Evolutionary conservation across 257 asterid species (phyloP).

Genomic region (Haberlea rhodopensis): DNA sequence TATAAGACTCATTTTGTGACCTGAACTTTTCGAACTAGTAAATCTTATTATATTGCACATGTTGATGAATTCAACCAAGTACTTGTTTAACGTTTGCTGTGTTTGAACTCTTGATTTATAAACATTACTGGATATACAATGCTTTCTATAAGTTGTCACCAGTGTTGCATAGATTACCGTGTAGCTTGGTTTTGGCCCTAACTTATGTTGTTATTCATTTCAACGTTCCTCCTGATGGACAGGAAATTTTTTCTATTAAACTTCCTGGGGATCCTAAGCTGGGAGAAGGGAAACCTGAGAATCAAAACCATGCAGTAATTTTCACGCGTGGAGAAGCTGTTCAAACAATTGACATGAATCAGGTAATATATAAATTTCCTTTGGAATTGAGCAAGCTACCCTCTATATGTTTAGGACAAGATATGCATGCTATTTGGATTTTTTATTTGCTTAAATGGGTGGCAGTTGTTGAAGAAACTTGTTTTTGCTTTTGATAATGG

Average conservation of each 20-base stretch:
- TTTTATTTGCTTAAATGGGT: not conserved
- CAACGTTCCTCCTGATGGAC: constrained; percentile 19
- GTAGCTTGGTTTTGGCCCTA: constrained; percentile 7
- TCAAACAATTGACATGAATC: constrained; percentile 99
- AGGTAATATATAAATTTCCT: constrained; percentile 44
- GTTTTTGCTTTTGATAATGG: constrained; percentile 7
- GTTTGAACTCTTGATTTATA: constrained; percentile 9
- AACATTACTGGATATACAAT: not conserved
- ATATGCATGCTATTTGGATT: constrained; percentile 5
- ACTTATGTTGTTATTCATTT: constrained; percentile 20
- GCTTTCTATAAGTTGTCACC: not conserved
- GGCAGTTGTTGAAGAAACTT: constrained; percentile 1
- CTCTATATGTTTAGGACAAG: constrained; percentile 12
- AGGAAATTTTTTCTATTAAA: constrained; percentile 92
- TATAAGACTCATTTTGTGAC: not conserved
- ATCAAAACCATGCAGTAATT: constrained; percentile 91
- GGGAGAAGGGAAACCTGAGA: constrained; percentile 99
- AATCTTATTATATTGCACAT: not conserved
- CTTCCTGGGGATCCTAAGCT: constrained; percentile 99
- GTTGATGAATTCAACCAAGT: not conserved
- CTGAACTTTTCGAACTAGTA: not conserved
- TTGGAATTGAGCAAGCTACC: constrained; percentile 2
- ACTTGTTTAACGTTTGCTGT: not conserved
- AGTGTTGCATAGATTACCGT: not conserved
- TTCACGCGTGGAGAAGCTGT: constrained; percentile 98